Percentiles rank a stretch among this genome's conserved stretches.
Conservation (phyloP, 2,329 filamentous ascomycete genomes). For the Fusarium stilboides region DNA sequence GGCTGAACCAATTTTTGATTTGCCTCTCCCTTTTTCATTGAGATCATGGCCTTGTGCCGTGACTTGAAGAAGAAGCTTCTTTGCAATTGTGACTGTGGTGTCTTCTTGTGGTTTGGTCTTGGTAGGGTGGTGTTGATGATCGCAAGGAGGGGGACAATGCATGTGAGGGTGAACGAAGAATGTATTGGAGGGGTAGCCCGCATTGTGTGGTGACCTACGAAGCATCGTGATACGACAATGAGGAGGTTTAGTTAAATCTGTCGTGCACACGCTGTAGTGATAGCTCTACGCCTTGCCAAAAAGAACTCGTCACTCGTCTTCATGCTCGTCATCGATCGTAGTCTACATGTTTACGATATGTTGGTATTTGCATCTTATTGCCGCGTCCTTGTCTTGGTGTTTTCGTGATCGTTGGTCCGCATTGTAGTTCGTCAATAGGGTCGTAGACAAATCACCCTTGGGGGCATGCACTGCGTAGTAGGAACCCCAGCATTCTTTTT, state of each 20-base stretch:
- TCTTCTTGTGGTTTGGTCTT: neutral
- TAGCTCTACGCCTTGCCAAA: neutral
- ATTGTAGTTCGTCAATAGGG: neutral
- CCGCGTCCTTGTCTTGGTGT: rapidly evolving
- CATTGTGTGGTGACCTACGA: rapidly evolving
- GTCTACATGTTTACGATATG: neutral
- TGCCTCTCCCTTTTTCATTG: conserved; percentile 39
- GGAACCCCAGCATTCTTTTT: neutral
- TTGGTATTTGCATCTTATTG: rapidly evolving
- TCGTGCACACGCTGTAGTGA: neutral
- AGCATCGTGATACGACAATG: neutral
- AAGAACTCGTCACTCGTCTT: conserved; percentile 1
- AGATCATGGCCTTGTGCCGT: conserved; percentile 23
- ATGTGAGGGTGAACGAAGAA: neutral
- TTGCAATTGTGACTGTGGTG: neutral
- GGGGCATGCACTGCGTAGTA: neutral
- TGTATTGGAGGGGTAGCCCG: rapidly evolving
- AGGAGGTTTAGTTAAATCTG: neutral
- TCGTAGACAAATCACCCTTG: neutral
- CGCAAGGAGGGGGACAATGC: neutral
- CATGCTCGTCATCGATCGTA: neutral
- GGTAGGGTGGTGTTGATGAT: neutral
- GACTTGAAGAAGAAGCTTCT: conserved; percentile 43
- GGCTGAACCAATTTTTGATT: conserved; percentile 37
- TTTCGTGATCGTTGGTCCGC: neutral